phyloP scores from a whole-genome alignment of 202 grass and related monocot genomes.

The Saccharum hybrid region DNA sequence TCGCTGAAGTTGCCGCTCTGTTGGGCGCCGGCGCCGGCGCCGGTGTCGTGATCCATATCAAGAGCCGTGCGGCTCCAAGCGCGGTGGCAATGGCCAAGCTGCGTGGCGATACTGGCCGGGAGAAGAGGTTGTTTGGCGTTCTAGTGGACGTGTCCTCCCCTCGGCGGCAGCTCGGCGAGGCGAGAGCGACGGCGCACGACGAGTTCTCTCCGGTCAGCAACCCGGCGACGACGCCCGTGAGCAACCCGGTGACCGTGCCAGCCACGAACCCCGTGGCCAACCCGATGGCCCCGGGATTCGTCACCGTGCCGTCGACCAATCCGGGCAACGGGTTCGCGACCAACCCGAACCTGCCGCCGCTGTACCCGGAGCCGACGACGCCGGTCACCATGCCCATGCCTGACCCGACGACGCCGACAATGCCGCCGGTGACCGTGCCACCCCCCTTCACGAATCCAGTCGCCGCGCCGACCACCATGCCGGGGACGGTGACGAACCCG shows the following conservation, averaged over 20 bases:
- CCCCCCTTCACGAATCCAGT: conserved; percentile 50
- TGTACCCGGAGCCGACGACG: conserved; percentile 53
- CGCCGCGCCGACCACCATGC: conserved; percentile 42
- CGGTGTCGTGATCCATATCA: conserved; percentile 28
- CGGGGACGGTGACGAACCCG: conserved; percentile 58
- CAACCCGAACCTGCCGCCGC: conserved; percentile 60
- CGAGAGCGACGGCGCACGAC: conserved; percentile 43
- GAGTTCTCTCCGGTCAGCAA: conserved; percentile 64
- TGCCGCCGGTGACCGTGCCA: conserved; percentile 29
- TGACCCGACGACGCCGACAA: conserved; percentile 45
- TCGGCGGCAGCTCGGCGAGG: conserved; percentile 38
- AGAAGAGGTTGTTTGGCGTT: conserved; percentile 31
- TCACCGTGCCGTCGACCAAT: conserved; percentile 66
- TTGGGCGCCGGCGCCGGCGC: conserved; percentile 11
- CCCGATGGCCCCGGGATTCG: conserved; percentile 51
- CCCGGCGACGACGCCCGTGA: conserved; percentile 57
- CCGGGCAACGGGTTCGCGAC: conserved; percentile 48
- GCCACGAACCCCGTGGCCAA: conserved; percentile 54
- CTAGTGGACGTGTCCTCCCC: conserved; percentile 30
- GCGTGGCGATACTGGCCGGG: background rate
- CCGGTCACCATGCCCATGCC: conserved; percentile 51
- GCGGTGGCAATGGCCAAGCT: conserved; percentile 28
- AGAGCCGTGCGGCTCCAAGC: conserved; percentile 15
- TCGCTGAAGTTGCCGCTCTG: conserved; percentile 21
- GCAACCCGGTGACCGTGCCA: conserved; percentile 68